These are phyloP conservation scores for Goffeauzyma gilvescens DNA, from an alignment of 768 basidiomycete species.

Conservation along the genomic window DNA sequence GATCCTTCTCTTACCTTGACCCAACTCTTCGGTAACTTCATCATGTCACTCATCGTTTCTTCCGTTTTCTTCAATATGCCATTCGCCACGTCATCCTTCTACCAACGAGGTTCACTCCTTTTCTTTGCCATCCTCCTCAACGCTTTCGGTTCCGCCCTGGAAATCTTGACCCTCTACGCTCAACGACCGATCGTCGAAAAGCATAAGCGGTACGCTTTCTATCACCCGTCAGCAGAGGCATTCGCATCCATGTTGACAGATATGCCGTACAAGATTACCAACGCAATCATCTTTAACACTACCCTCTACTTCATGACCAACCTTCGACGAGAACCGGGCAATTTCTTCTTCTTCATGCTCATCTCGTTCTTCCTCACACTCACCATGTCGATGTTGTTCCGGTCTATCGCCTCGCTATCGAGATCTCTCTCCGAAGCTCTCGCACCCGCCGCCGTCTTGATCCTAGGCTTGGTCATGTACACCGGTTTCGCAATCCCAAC, in stretches of 20 bases:
- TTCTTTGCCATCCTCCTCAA: slow-evolving; percentile 44
- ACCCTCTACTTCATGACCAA: slow-evolving; percentile 37
- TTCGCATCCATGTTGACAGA: slow-evolving; percentile 30
- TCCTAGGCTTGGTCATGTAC: slow-evolving; percentile 58
- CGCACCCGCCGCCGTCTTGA: slow-evolving; percentile 46
- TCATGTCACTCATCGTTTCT: slow-evolving; percentile 22
- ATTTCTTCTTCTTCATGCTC: slow-evolving; percentile 38
- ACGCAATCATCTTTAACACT: slow-evolving; percentile 29
- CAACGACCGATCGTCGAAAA: slow-evolving; percentile 33
- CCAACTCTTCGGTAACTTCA: slow-evolving; percentile 28
- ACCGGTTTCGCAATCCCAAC: slow-evolving; percentile 30
- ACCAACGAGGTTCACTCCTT: slow-evolving; percentile 18
- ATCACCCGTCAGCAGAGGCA: slow-evolving; percentile 39
- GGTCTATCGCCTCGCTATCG: slow-evolving; percentile 45
- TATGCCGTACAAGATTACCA: slow-evolving; percentile 25
- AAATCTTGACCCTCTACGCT: slow-evolving; percentile 33
- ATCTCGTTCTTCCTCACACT: slow-evolving; percentile 42
- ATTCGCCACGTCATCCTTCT: slow-evolving; percentile 18
- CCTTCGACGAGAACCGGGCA: slow-evolving; percentile 36
- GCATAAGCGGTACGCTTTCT: slow-evolving; percentile 37
- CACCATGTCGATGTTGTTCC: slow-evolving; percentile 40
- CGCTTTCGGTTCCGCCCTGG: slow-evolving; percentile 34
- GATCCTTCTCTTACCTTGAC: slow-evolving; percentile 32
- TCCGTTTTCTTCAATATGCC: slow-evolving; percentile 30
- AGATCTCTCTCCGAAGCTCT: slow-evolving; percentile 48